Conservation (phyloP, 805 yeast genomes). For the Danielia reshetovae region DNA sequence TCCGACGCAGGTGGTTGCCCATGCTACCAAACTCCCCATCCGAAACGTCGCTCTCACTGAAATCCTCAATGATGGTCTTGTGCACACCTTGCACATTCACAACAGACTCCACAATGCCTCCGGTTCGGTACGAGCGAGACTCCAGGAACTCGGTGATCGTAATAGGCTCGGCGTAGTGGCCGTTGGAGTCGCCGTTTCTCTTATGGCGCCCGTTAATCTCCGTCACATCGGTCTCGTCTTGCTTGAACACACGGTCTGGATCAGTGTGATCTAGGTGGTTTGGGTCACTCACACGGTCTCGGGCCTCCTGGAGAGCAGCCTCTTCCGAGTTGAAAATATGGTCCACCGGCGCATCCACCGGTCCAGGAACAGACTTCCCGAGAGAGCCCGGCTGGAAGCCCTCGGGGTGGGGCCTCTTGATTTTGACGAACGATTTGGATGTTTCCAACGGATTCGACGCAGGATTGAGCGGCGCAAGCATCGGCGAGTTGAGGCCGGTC, state of each 20-base stretch:
- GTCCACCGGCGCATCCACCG: constrained; percentile 20
- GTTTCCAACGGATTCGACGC: constrained; percentile 71
- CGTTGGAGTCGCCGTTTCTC: constrained; percentile 1
- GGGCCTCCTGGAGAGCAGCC: constrained; percentile 33
- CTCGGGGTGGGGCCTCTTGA: constrained; percentile 47
- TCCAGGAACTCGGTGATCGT: constrained; percentile 27
- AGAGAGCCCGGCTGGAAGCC: neutral
- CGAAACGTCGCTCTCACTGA: constrained; percentile 39
- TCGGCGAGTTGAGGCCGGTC: constrained; percentile 8
- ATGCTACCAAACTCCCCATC: constrained; percentile 16
- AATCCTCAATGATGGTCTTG: constrained; percentile 78
- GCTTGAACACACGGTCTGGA: neutral
- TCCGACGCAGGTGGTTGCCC: constrained; percentile 5
- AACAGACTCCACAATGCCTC: constrained; percentile 75
- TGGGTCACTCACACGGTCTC: constrained; percentile 2
- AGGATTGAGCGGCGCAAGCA: constrained; percentile 38
- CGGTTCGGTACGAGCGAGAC: constrained; percentile 42
- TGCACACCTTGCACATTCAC: constrained; percentile 81
- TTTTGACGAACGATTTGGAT: constrained; percentile 60
- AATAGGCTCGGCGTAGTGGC: constrained; percentile 2
- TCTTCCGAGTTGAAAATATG: constrained; percentile 45
- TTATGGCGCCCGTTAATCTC: constrained; percentile 2
- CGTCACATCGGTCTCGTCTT: constrained; percentile 6
- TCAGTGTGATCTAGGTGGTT: neutral
- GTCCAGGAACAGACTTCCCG: neutral